A percentile compares a stretch with the other conserved stretches of the same genome.
Conservation (phyloP, 371 early-diverging fungal species). For the Syncephalastrum monosporum region DNA sequence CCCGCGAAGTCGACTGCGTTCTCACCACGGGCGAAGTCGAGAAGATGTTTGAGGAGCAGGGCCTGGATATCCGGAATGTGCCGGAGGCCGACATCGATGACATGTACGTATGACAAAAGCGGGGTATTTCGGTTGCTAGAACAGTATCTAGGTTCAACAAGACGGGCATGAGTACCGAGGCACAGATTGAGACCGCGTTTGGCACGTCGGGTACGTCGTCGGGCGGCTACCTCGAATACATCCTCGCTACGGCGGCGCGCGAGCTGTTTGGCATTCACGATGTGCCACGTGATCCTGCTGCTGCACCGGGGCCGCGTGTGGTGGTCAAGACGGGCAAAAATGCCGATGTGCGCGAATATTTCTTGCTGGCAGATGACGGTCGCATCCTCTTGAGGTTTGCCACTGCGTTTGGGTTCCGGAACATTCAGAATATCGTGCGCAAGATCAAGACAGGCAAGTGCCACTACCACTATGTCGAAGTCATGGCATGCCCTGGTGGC, state of each 20-base stretch:
- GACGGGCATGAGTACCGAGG: conserved; percentile 37
- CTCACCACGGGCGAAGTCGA: conserved; percentile 87
- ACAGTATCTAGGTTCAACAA: conserved; percentile 36
- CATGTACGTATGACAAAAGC: conserved; percentile 25
- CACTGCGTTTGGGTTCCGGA: conserved; percentile 92
- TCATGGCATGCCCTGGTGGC: conserved; percentile 96
- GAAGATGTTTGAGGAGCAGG: conserved; percentile 72
- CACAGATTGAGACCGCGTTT: conserved; percentile 40
- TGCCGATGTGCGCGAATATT: conserved; percentile 78
- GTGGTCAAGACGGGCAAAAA: conserved; percentile 73
- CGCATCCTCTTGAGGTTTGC: conserved; percentile 73
- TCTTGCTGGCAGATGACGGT: conserved; percentile 47
- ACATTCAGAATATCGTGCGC: conserved; percentile 94
- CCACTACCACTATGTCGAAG: conserved; percentile 88
- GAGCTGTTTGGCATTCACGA: conserved; percentile 69
- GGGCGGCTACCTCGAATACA: conserved; percentile 89
- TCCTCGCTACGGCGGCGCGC: conserved; percentile 79
- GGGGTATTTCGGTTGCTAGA: neutral
- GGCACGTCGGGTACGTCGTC: conserved; percentile 81
- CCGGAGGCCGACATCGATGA: conserved; percentile 55
- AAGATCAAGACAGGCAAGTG: conserved; percentile 72
- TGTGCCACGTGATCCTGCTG: conserved; percentile 35
- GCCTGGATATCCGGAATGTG: conserved; percentile 42
- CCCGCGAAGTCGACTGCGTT: conserved; percentile 94
- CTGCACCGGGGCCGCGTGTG: conserved; percentile 23